Base-by-base conservation (phyloP, 2,329 filamentous ascomycete species). In the Fusarium sublunatum region DNA sequence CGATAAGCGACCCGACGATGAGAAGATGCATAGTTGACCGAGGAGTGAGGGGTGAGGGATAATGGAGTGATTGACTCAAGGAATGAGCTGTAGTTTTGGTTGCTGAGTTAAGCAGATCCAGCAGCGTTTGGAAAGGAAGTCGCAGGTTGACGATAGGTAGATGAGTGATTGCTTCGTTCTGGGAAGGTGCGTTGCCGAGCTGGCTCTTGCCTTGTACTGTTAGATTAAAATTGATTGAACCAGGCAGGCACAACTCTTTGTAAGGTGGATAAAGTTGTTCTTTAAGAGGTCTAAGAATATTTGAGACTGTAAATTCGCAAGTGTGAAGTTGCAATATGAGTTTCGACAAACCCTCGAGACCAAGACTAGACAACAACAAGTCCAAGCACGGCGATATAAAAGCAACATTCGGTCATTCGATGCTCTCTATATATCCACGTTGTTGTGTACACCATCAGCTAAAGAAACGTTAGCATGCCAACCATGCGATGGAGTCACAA, bases 21-120 rank as follows among this genome's bases (percentile, higher is more conserved):
- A 60, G 32, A 7, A 25, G 13, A n/a, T 40, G 60, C 69, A 71
- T 71, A 38, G 51, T 31, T 48, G 31, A 7, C 35, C 35, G 24
- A 22, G 40, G 15, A 35, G 28, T 22, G 24, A 22, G 40, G 15
- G 32, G 28, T 22, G 28, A 44, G 34, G 13, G 22, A 24, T 6
- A 24, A 10, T 38, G n/a, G 11, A 38, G 15, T 24, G 35, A 6
- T 4, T 38, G 35, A 10, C 10, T 38, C 15, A 38, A n/a, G 28
- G 8, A 9, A 32, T 1, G 28, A 28, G 7, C 9, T 19, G 12
- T 19, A n/a, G 24, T 10, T 11, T 25, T 31, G 12, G 6, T 41
- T 38, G 46, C 25, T 32, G 2, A 32, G 15, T 52, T 5, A 24
- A 45, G 48, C 6, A 34, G n/a, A n/a, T 12, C 22, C 6, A 7